phyloP scores from a whole-genome alignment of 1,284 basidiomycete species.

The Boletus semigastroideus region DNA sequence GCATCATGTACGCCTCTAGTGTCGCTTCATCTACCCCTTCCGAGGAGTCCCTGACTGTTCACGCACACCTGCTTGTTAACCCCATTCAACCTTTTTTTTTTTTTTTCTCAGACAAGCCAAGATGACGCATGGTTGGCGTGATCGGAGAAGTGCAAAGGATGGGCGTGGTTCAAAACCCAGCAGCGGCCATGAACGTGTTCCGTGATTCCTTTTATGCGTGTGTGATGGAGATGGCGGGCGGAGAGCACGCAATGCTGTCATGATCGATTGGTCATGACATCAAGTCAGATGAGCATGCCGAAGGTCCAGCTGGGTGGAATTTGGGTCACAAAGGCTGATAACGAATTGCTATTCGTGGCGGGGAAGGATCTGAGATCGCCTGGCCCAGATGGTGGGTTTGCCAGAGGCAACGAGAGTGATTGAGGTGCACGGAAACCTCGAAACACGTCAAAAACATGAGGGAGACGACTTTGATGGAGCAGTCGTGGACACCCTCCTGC shows the following conservation, averaged over 20 bases:
- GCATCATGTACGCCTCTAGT: constrained; percentile 5
- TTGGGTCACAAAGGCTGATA: constrained; percentile 35
- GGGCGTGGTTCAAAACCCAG: constrained; percentile 3
- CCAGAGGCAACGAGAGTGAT: constrained; percentile 17
- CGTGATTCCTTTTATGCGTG: constrained; percentile 14
- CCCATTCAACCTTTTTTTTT: constrained; percentile 15
- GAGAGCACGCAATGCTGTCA: constrained; percentile 10
- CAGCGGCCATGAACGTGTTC: constrained; percentile 27
- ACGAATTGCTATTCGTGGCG: constrained; percentile 14
- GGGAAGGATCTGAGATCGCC: constrained; percentile 29
- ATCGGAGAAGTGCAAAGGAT: constrained; percentile 17
- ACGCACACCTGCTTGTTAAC: constrained; percentile 1
- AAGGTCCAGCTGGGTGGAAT: constrained; percentile 12
- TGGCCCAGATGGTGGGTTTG: constrained; percentile 22
- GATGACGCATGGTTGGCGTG: constrained; percentile 18
- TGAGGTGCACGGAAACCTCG: constrained; percentile 13
- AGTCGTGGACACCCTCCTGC: constrained; percentile 10
- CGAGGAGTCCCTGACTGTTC: constrained; percentile 13
- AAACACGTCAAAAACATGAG: constrained; percentile 32
- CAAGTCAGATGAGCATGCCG: constrained; percentile 25
- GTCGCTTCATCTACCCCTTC: constrained; percentile 1
- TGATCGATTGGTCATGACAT: constrained; percentile 20
- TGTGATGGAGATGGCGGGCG: constrained; percentile 11
- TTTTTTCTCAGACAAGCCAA: constrained; percentile 9
- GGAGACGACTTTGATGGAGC: constrained; percentile 9